Evolutionary conservation across 2,329 filamentous ascomycete genomes (phyloP), one percentile per base, ranked within the genome.

Genomic region (Hypomyces rosellus): DNA sequence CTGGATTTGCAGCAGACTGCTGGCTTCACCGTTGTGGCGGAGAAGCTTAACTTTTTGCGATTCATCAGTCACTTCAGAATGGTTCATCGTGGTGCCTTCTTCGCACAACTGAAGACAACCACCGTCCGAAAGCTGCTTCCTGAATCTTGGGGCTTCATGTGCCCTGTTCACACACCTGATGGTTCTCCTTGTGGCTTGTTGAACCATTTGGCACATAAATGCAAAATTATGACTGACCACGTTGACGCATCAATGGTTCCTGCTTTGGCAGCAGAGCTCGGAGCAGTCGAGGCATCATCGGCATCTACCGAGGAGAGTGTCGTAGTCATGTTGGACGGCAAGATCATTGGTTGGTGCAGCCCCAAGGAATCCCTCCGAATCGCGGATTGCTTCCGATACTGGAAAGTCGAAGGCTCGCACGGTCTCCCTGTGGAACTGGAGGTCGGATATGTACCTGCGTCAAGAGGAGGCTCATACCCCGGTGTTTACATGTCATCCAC

Each of bases 21-120:
- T 12, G 93, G 93, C 55, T 99, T 95, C 69, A 95, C 89, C 0
- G 90, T 99, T 46, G 91, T 97, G 46, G 93, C 93, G 3, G 93
- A 99, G 67, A 97, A 97, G 77, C 92, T 99, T 66, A 99, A 99
- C 73, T 99, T 97, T 67, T 83, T 95, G 63, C 89, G 93, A 62
- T 99, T 97, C 73, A 95, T 99, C 73, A 93, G 89, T 69, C 93
- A 99, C 69, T 99, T 99, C 79, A 87, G 93, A 59, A 96, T 96
- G 90, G 89, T 99, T 51, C 93, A 99, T 74, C 84, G 93, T 83
- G 93, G 93, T 76, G 93, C 89, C 65, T 99, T 99, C 80, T 99
- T 99, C 68, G 93, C 93, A 3, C 89, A 97, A 66, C 73, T 99
- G 57, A 97, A 96, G 72, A 99, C 93, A 0, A 99, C 93, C 0